Conservation (phyloP, 495 filamentous ascomycete species). For the Penicillium cataractarum region DNA sequence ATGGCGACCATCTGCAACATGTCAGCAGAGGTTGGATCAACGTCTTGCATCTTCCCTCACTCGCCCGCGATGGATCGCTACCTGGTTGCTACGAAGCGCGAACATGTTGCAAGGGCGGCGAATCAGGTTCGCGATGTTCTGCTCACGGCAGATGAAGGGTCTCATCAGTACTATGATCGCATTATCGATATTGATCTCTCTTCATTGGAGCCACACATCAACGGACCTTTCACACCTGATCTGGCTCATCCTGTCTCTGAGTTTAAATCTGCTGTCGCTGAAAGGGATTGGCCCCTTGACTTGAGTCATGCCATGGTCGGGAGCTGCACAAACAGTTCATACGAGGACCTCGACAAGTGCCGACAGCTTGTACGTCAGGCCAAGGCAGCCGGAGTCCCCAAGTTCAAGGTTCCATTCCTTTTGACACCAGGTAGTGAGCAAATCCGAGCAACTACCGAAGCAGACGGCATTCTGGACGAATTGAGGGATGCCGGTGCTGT, state of each 20-base stretch:
- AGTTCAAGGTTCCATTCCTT: conserved; percentile 89
- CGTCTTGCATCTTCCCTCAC: conserved; percentile 96
- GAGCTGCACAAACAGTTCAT: conserved; percentile 98
- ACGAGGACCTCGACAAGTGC: conserved; percentile 96
- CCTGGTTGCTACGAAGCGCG: conserved; percentile 87
- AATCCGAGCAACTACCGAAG: conserved; percentile 91
- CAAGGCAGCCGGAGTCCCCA: conserved; percentile 68
- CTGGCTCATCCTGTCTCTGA: conserved; percentile 96
- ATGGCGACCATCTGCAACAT: conserved; percentile 78
- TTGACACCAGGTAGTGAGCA: conserved; percentile 97
- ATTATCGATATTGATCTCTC: conserved; percentile 92
- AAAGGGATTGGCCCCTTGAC: conserved; percentile 94
- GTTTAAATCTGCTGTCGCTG: conserved; percentile 90
- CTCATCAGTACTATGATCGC: conserved; percentile 92
- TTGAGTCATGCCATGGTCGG: conserved; percentile 91
- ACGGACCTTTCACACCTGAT: conserved; percentile 99
- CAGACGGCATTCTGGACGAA: conserved; percentile 92
- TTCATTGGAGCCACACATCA: conserved; percentile 96
- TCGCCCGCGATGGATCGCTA: conserved; percentile 97
- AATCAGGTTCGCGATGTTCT: conserved; percentile 81
- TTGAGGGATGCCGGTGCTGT: conserved; percentile 97
- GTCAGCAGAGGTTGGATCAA: conserved; percentile 93
- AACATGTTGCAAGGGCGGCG: conserved; percentile 78
- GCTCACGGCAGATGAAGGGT: conserved; percentile 58
- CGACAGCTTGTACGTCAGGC: conserved; percentile 90